phyloP scores from a whole-genome alignment of 306 rosid species.

The Sindora glabra region DNA sequence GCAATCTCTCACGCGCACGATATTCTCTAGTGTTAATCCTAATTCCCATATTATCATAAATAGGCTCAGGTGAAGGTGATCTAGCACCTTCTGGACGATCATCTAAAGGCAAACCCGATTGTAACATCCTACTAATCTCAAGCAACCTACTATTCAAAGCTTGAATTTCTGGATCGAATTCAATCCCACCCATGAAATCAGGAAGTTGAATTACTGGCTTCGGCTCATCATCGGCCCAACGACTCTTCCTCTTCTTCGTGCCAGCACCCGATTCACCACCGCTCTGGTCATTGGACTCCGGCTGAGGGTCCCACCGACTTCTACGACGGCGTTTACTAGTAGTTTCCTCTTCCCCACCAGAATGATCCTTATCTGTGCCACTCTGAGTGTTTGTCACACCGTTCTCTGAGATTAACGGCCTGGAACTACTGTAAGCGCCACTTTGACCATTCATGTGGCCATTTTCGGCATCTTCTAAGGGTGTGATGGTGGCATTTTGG shows the following conservation, averaged over 20 bases:
- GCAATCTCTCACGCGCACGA: constrained; percentile 87
- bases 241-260: constrained; percentile 68
- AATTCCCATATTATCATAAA: constrained; percentile 89
- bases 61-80: constrained; percentile 95
- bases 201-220: constrained; percentile 90
- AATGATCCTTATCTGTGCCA: constrained; percentile 68
- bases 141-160: constrained; percentile 87
- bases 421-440: background rate
- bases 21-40: constrained; percentile 89
- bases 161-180: constrained; percentile 92
- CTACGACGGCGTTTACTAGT: constrained; percentile 73
- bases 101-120: constrained; percentile 85
- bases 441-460: constrained; percentile 10
- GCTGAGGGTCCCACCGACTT: constrained; percentile 98
- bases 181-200: constrained; percentile 95
- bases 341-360: constrained; percentile 96
- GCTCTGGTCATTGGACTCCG: constrained; percentile 60
- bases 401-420: constrained; percentile 56
- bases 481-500: background rate
- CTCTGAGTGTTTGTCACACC: constrained; percentile 66
- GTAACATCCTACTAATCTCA: constrained; percentile 89
- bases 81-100: constrained; percentile 96
- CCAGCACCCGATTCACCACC: constrained; percentile 56
- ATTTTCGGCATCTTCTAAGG: background rate
- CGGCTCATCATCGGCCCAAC: constrained; percentile 96